Percentiles rank a stretch among this genome's conserved stretches.
Evolutionary conservation across 768 basidiomycete species (phyloP).

Genomic region (Sarcodon aspratus): DNA sequence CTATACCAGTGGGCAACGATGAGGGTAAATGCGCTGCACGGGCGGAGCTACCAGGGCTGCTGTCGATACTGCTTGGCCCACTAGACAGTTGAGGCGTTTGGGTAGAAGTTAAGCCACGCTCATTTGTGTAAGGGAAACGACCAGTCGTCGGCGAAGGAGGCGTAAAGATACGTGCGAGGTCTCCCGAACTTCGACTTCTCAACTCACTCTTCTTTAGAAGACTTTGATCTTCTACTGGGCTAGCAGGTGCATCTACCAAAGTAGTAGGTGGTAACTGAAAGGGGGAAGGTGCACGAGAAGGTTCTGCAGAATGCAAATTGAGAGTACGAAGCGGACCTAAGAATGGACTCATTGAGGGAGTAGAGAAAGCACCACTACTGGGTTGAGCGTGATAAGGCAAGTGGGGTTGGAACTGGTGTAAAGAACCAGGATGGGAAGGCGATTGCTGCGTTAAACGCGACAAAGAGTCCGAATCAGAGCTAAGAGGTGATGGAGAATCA

Average conservation of each 20-base stretch:
- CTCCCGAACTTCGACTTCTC: slow-evolving; percentile 19
- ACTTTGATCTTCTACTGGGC: slow-evolving; percentile 21
- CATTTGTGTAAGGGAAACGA: slow-evolving; percentile 14
- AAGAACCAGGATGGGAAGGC: slow-evolving; percentile 16
- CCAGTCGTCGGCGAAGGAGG: slow-evolving; percentile 8
- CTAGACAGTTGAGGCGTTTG: slow-evolving; percentile 56
- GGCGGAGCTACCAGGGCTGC: slow-evolving; percentile 44
- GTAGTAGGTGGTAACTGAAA: slow-evolving; percentile 47
- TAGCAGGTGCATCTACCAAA: slow-evolving; percentile 12
- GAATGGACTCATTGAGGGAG: slow-evolving; percentile 73
- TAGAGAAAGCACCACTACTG: slow-evolving; percentile 28
- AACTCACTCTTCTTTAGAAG: slow-evolving; percentile 11
- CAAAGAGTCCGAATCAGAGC: slow-evolving; percentile 48
- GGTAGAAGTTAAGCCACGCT: slow-evolving; percentile 15
- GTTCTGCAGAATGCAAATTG: slow-evolving; percentile 60
- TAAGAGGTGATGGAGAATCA: slow-evolving; percentile 60
- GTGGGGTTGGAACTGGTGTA: slow-evolving; percentile 16
- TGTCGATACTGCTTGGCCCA: slow-evolving; percentile 52
- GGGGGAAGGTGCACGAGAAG: slow-evolving; percentile 64
- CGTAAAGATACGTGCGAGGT: slow-evolving; percentile 14
- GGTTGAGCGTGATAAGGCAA: slow-evolving; percentile 13
- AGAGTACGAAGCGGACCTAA: slow-evolving; percentile 67
- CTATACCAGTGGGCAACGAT: too few relatives aligned
- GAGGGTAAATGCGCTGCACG: slow-evolving; percentile 26
- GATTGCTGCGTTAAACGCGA: slow-evolving; percentile 12